Evolutionary conservation across 495 filamentous ascomycete genomes (phyloP), one percentile per base, ranked within the genome.

Genomic region (Astrothelium subdiscretum): DNA sequence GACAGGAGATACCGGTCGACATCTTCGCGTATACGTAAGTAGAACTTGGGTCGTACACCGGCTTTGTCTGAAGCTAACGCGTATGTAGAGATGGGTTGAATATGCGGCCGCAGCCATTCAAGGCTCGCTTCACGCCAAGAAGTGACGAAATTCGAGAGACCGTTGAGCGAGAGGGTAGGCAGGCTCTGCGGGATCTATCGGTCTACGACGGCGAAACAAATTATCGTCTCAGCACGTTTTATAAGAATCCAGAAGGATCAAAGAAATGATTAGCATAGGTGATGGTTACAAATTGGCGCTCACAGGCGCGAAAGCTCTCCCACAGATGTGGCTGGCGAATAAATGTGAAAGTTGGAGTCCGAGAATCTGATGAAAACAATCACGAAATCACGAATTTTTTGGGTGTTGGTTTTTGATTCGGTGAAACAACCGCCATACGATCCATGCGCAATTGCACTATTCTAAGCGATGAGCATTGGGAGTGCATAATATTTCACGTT

Each of bases 201-300:
- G 68, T 75, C 22, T 81, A 81, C 65, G 79, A 85, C 11, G 82
- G 82, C n/a, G 79, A 83, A 68, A 81, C 80, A 26, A 76, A 81
- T 29, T 54, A 54, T 54, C 48, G 48, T 8, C 5, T 54, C 22
- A 54, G 48, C 24, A 54, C 48, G 10, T 54, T 54, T 29, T 54
- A 54, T 15, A 0, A 54, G 8, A 54, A 54, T 29, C 48, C 48
- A 27, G 15, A 3, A 5, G 20, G 13, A 1, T 0, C 12, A 18
- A 48, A 48, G 13, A 48, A 48, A 22, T 48, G 13, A 48, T n/a
- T n/a, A n/a, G n/a, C n/a, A n/a, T n/a, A n/a, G n/a, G n/a, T n/a
- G n/a, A n/a, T n/a, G n/a, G n/a, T n/a, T n/a, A n/a, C n/a, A n/a
- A n/a, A n/a, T n/a, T n/a, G n/a, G n/a, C n/a, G n/a, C n/a, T n/a